These are phyloP conservation scores for Ogataea minuta DNA, from an alignment of 805 yeast genomes.

Conservation along the genomic window DNA sequence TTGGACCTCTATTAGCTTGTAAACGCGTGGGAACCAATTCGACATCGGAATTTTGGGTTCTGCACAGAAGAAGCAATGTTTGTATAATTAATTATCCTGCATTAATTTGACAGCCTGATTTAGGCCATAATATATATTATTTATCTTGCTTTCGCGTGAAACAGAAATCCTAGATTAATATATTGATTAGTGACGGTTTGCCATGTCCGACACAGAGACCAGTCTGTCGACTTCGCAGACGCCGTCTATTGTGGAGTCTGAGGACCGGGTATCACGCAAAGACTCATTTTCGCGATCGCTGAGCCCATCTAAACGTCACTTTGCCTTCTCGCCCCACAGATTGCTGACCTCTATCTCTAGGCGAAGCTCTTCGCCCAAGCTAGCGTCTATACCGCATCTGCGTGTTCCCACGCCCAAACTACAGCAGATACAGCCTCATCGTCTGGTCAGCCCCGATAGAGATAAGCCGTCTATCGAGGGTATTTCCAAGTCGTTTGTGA, in stretches of 20 bases:
- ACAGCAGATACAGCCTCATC: slow-evolving; percentile 10
- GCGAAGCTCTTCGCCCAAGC: slow-evolving; percentile 19
- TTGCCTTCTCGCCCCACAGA: slow-evolving; percentile 29
- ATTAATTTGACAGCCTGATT: slow-evolving; percentile 8
- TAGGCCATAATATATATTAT: not conserved
- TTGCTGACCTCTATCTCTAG: slow-evolving; percentile 23
- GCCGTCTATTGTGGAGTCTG: slow-evolving; percentile 4
- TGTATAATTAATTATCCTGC: not conserved
- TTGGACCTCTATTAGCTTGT: too few relatives aligned
- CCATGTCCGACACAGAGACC: slow-evolving; percentile 8
- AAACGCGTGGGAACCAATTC: too few relatives aligned
- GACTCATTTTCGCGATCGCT: slow-evolving; percentile 9
- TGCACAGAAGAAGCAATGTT: too few relatives aligned
- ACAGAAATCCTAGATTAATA: slow-evolving; percentile 1
- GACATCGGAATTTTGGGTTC: too few relatives aligned
- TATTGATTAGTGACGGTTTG: not conserved
- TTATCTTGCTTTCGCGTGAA: slow-evolving; percentile 13
- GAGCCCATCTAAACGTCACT: slow-evolving; percentile 11
- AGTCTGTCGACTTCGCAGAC: slow-evolving; percentile 1
- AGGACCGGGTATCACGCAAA: slow-evolving; percentile 12
- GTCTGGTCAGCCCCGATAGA: slow-evolving; percentile 9
- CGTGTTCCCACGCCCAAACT: slow-evolving; percentile 12
- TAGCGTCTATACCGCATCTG: slow-evolving; percentile 10
- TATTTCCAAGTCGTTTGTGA: slow-evolving; percentile 52
- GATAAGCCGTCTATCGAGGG: slow-evolving; percentile 32